Evolutionary conservation across 768 basidiomycete species (phyloP).

Genomic region (Plicaturopsis crispa): DNA sequence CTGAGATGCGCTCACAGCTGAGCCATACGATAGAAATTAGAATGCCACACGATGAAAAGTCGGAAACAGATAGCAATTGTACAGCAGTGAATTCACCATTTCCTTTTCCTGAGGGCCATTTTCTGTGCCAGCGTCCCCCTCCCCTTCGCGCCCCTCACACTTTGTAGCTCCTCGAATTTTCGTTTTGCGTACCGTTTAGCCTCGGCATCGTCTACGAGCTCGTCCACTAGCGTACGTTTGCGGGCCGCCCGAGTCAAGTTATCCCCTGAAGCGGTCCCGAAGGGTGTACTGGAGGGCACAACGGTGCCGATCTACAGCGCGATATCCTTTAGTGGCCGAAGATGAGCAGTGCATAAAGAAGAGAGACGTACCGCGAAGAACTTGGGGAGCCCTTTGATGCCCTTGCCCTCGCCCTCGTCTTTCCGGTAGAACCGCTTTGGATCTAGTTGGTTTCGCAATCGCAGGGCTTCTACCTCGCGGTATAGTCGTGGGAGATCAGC

Average conservation of each 20-base stretch:
- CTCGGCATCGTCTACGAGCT: conserved; percentile 84
- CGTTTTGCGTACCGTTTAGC: conserved; percentile 83
- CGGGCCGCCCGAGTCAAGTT: conserved; percentile 64
- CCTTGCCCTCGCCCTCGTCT: conserved; percentile 79
- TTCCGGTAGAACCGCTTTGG: conserved; percentile 89
- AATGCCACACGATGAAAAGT: too few species aligned
- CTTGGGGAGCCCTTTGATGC: conserved; percentile 79
- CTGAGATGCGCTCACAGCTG: too few species aligned
- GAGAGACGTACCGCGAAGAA: conserved; percentile 70
- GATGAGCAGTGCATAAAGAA: conserved; percentile 4
- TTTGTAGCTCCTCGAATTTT: conserved; percentile 79
- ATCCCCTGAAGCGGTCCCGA: conserved; percentile 59
- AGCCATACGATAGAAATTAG: too few species aligned
- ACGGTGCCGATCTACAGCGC: conserved; percentile 68
- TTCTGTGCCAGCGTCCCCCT: conserved; percentile 62
- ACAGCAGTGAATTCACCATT: conserved; percentile 48
- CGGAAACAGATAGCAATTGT: too few species aligned
- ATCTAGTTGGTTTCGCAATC: conserved; percentile 82
- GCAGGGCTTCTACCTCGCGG: conserved; percentile 83
- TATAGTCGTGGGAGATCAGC: conserved; percentile 72
- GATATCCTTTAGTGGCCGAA: conserved; percentile 7
- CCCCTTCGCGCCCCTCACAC: conserved; percentile 59
- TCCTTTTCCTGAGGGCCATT: conserved; percentile 52
- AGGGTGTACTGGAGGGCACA: conserved; percentile 61
- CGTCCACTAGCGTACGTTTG: conserved; percentile 82